Evolutionary conservation across 371 early-diverging fungal species (phyloP).

Genomic region (Saksenaea vasiformis): DNA sequence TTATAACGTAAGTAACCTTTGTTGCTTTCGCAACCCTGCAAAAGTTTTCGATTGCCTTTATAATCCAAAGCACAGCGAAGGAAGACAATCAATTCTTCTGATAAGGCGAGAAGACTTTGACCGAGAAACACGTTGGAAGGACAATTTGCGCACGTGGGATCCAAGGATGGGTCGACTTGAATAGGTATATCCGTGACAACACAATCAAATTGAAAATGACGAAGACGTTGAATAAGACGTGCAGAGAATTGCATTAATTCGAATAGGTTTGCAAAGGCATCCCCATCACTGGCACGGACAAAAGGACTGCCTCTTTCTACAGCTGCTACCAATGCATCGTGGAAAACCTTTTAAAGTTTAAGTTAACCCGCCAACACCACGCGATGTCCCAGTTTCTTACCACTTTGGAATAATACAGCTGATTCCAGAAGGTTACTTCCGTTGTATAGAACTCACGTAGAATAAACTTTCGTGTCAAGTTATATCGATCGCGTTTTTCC

Average conservation of each 20-base stretch:
- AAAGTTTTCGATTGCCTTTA: conserved; percentile 24
- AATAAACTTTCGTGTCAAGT: conserved; percentile 37
- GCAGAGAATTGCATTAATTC: conserved; percentile 33
- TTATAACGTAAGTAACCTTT: conserved; percentile 27
- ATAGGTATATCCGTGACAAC: neutral
- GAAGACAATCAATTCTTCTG: conserved; percentile 30
- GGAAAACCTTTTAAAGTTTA: conserved; percentile 24
- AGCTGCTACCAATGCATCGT: conserved; percentile 28
- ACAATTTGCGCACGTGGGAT: neutral
- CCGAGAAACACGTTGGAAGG: conserved; percentile 21
- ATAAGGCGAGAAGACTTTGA: conserved; percentile 22
- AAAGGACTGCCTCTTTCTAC: conserved; percentile 24
- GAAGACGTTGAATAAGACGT: conserved; percentile 19
- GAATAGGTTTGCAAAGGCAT: conserved; percentile 30
- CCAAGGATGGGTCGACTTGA: neutral
- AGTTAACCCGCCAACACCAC: neutral
- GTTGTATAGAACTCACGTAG: conserved; percentile 44
- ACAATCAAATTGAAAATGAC: conserved; percentile 18
- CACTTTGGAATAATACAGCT: conserved; percentile 41
- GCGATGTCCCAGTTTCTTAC: conserved; percentile 20
- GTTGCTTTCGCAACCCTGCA: conserved; percentile 15
- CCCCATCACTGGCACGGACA: conserved; percentile 18
- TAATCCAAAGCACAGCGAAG: conserved; percentile 43
- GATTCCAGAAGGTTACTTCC: conserved; percentile 48
- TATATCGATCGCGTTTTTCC: conserved; percentile 27